Conservation (phyloP, 78 protist genomes). For the Mastigamoeba balamuthi region DNA sequence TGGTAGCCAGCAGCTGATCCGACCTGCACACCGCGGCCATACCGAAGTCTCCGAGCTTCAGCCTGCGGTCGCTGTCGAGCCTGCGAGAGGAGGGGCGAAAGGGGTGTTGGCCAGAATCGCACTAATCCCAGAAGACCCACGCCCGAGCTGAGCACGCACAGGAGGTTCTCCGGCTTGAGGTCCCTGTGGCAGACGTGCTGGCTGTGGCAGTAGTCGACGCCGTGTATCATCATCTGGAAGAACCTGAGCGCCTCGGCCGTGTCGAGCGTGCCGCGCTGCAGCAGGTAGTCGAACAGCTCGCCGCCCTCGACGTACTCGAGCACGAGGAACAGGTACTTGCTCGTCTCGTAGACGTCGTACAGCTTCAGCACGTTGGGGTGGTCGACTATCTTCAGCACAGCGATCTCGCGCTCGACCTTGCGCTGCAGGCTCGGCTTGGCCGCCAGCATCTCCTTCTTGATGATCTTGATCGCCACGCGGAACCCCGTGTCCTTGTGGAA, state of each 20-base stretch:
- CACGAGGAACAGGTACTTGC: slow-evolving; percentile 65
- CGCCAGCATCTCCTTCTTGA: slow-evolving; percentile 40
- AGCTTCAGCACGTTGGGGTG: slow-evolving; percentile 82
- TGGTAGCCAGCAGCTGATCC: slow-evolving; percentile 33
- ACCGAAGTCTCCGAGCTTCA: slow-evolving; percentile 63
- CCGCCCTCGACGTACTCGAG: slow-evolving; percentile 84
- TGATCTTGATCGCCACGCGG: slow-evolving; percentile 66
- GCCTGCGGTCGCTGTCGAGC: background rate
- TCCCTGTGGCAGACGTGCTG: slow-evolving; percentile 86
- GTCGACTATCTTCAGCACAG: slow-evolving; percentile 67
- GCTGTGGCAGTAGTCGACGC: slow-evolving; percentile 79
- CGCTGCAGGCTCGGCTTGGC: slow-evolving; percentile 37
- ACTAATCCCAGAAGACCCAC: too few species aligned
- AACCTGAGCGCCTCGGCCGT: slow-evolving; percentile 59
- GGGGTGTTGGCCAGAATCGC: too few species aligned
- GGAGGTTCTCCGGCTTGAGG: slow-evolving; percentile 96
- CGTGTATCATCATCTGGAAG: slow-evolving; percentile 73
- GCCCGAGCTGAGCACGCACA: too few species aligned
- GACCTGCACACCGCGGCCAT: slow-evolving; percentile 51
- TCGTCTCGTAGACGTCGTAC: slow-evolving; percentile 84
- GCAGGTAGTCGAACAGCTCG: slow-evolving; percentile 80
- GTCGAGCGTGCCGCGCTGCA: slow-evolving; percentile 49
- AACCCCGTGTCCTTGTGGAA: slow-evolving; percentile 57
- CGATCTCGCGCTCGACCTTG: slow-evolving; percentile 83
- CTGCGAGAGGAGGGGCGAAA: too few species aligned